Percentiles rank a stretch among this genome's conserved stretches.
These are phyloP conservation scores for Fusarium papillatum DNA, from an alignment of 2,329 filamentous ascomycete genomes.

Conservation along the genomic window DNA sequence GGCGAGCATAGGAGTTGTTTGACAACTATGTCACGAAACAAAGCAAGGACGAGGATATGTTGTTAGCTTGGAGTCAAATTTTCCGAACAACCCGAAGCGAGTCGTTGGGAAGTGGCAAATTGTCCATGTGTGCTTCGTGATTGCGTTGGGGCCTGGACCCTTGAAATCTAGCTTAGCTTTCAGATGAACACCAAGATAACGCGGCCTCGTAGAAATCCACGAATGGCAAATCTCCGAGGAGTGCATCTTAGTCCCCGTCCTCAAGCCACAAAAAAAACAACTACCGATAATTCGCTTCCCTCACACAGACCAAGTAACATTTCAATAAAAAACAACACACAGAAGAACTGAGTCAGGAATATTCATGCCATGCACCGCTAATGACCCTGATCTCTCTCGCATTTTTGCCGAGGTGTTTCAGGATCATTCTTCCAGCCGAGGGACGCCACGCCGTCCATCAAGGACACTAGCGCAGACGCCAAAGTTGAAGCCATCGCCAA, in stretches of 20 bases:
- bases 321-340: not conserved
- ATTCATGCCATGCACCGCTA: not conserved
- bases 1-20: not conserved
- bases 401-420: constrained; percentile 8
- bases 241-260: not conserved
- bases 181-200: not conserved
- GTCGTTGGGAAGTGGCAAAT: not conserved
- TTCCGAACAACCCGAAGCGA: not conserved
- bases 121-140: not conserved
- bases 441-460: not conserved
- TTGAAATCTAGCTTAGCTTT: not conserved
- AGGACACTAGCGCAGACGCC: not conserved
- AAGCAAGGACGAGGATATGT: not conserved
- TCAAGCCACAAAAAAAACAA: not conserved
- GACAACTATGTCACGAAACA: not conserved
- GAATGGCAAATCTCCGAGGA: not conserved
- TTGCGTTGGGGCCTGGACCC: not conserved
- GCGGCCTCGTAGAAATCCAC: not conserved
- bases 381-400: not conserved
- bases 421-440: not conserved
- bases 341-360: not conserved
- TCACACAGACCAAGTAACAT: not conserved
- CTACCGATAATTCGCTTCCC: not conserved
- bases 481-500: not conserved
- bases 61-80: not conserved